Evolutionary conservation across 2,329 filamentous ascomycete genomes (phyloP).

Genomic region (Plenodomus tracheiphilus): DNA sequence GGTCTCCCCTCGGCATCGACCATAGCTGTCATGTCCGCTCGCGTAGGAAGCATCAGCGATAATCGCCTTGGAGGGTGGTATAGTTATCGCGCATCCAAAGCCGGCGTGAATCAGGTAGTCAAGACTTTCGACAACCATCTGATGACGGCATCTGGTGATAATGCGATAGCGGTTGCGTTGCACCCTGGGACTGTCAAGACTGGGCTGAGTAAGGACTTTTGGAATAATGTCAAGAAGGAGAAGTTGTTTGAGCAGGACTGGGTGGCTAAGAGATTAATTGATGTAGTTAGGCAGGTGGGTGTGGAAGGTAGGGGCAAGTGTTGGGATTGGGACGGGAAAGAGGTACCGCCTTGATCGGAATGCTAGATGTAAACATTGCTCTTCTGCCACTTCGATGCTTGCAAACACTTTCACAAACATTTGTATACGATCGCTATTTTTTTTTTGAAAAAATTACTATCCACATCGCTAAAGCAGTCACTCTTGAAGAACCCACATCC

Average conservation of each 20-base stretch:
- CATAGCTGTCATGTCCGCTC: constrained; percentile 76
- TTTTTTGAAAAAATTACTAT: no score
- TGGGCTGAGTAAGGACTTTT: constrained; percentile 71
- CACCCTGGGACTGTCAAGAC: constrained; percentile 84
- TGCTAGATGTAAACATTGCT: not conserved
- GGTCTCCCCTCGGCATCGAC: constrained; percentile 58
- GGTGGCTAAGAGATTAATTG: constrained; percentile 66
- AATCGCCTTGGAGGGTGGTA: constrained; percentile 81
- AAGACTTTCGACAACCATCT: constrained; percentile 74
- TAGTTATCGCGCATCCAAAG: constrained; percentile 75
- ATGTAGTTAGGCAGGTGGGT: constrained; percentile 70
- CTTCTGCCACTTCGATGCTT: not conserved
- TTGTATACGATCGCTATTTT: not conserved
- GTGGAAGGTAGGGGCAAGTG: constrained; percentile 44
- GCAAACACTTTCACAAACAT: not conserved
- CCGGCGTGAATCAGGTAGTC: constrained; percentile 70
- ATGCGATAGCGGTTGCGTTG: constrained; percentile 69
- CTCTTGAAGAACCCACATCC: no score
- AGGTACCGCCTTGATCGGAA: constrained; percentile 38
- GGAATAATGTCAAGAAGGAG: constrained; percentile 63
- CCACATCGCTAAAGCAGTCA: no score
- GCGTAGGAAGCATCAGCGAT: constrained; percentile 74
- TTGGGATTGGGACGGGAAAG: constrained; percentile 47
- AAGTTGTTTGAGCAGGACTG: constrained; percentile 70
- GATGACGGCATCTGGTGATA: constrained; percentile 58